Base-by-base conservation (phyloP, 495 filamentous ascomycete species). In the Letharia lupina region DNA sequence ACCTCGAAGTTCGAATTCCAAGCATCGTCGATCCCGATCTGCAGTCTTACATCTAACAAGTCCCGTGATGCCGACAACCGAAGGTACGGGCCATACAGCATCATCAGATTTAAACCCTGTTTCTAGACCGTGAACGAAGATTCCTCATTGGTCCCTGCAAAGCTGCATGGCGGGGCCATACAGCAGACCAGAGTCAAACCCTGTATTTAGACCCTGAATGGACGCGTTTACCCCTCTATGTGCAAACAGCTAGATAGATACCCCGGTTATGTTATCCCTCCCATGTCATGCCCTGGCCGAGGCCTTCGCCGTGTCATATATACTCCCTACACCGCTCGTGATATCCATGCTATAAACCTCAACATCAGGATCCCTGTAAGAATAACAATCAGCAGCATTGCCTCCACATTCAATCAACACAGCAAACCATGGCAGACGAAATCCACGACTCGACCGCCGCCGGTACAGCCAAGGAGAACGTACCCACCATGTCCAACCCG, bases 401-500 rank as follows among this genome's bases (percentile, higher is more conserved):
- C n/a, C 18, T 5, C 45, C 8, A 4, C 45, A n/a, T n/a, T 6
- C 45, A 1, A 16, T 5, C n/a, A 54, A 12, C 15, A 44, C 63
- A 37, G 3, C 50, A 40, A 15, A 70, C 23, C 60, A 67, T 70
- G 68, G 16, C 68, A 40, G 65, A 63, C 64, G 8, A 66, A n/a
- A 31, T 50, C 33, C 7, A 61, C 31, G 68, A 69, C 68, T 37
- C 59, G 18, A 69, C 65, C 65, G 54, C 23, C 65, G 60, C 68
- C 39, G 47, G 60, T 4, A 69, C 68, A 39, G 67, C 68, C 3
- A 61, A 67, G 44, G 68, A 69, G 18, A 69, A 69, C 56, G 64
- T 69, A 31, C 68, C 68, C 44, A 69, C 68, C 39, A 61, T 64
- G 60, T 66, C 63, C 31, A 69, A 69, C 28, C 60, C 68, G 4